Evolutionary conservation across 495 filamentous ascomycete species (phyloP), one percentile per base, ranked within the genome.

Genomic region (Schizothecium vesticola): DNA sequence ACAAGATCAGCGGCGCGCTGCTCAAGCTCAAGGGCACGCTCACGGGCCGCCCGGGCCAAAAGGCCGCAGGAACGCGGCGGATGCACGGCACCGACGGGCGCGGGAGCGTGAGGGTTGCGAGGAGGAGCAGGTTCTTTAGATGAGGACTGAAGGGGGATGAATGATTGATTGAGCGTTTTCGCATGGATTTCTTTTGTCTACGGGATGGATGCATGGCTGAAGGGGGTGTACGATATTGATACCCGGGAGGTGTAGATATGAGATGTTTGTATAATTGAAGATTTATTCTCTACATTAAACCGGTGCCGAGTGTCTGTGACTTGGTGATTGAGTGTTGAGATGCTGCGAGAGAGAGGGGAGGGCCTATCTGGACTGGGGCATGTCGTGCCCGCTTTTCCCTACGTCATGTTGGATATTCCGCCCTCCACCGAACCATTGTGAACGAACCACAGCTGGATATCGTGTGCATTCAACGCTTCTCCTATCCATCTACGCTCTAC

Each of bases 1-100:
- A 91, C 76, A 92, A 91, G 76, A 80, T 92, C 71, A 86, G 82
- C 3, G 90, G 90, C 7, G 89, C 89, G 0, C 77, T 92, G 74
- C 73, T 91, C 79, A 88, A 81, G 78, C 71, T 92, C 62, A 87
- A 86, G 75, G 89, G 90, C 3, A 82, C 80, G 22, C 73, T 91
- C 59, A 91, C 87, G 0, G 70, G 81, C 22, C 79, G 88, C 10
- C 87, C 90, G 1, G 90, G 86, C 7, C 73, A 87, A 63, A 91
- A 90, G 85, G 89, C 88, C 76, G 90, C 89, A 62, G 89, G 90
- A 12, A 90, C 89, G 25, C 81, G 88, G 36, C 79, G 89, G 21
- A 91, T 91, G 88, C 84, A 87, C 70, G 89, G 89, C 16, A 91
- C 89, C 36, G 90, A 91, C 76, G 89, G 89, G 16, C 83, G 87